A percentile compares a stretch with the other conserved stretches of the same genome.
Evolutionary conservation across 495 filamentous ascomycete genomes (phyloP).

Genomic region (Usnea hakonensis): DNA sequence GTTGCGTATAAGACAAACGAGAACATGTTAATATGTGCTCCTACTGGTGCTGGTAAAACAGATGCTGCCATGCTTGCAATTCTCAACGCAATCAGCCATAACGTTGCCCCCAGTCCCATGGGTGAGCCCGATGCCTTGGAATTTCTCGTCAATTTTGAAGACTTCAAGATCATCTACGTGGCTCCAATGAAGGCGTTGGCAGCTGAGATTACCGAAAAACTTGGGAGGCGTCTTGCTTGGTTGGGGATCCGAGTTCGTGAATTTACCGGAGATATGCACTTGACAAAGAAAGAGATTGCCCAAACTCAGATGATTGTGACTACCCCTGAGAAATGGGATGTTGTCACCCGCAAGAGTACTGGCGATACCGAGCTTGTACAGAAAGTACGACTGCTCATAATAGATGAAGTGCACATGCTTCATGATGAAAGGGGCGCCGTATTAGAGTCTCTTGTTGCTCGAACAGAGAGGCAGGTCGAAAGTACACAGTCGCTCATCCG

Average conservation of each 20-base stretch:
- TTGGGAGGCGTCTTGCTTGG: constrained; percentile 90
- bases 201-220: constrained; percentile 90
- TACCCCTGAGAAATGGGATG: constrained; percentile 99
- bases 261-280: constrained; percentile 95
- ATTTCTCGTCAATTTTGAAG: constrained; percentile 68
- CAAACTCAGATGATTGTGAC: constrained; percentile 98
- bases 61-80: constrained; percentile 97
- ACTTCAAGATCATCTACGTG: constrained; percentile 98
- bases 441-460: constrained; percentile 86
- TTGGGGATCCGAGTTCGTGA: constrained; percentile 83
- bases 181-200: constrained; percentile 97
- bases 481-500: constrained; percentile 96
- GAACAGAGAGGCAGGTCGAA: constrained; percentile 93
- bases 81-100: constrained; percentile 78
- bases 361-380: constrained; percentile 97
- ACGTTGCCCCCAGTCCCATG: constrained; percentile 66
- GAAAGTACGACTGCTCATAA: constrained; percentile 92
- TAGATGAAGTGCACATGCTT: constrained; percentile 99
- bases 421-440: constrained; percentile 96
- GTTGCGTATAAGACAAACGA: constrained; percentile 93
- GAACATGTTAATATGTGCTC: constrained; percentile 98
- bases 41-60: constrained; percentile 97
- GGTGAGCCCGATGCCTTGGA: constrained; percentile 66
- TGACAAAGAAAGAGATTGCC: constrained; percentile 92
- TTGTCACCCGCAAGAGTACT: constrained; percentile 91